Evolutionary conservation across 768 basidiomycete species (phyloP).

Genomic region (Suillus discolor): DNA sequence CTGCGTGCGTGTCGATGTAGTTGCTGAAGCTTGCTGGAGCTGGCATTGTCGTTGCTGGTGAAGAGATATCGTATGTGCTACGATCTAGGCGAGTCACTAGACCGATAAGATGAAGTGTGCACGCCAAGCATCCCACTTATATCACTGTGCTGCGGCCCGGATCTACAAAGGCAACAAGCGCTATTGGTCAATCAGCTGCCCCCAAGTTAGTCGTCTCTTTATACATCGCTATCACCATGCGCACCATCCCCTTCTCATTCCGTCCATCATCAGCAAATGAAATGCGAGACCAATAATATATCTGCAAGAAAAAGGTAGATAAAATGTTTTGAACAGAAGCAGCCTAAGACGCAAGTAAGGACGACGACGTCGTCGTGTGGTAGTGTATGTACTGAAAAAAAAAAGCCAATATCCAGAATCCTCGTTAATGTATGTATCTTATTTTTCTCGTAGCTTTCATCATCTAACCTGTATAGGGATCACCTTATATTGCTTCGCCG

Average conservation of each 20-base stretch:
- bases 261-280: background rate
- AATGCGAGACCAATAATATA: background rate
- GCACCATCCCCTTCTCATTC: background rate
- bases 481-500: background rate
- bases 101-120: background rate
- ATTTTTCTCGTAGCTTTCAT: slow-evolving; percentile 1
- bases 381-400: background rate
- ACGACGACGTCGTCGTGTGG: background rate
- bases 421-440: background rate
- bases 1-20: slow-evolving; percentile 71
- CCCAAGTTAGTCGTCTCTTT: background rate
- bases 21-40: slow-evolving; percentile 35
- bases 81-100: background rate
- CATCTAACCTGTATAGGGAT: background rate
- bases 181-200: background rate
- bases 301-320: background rate
- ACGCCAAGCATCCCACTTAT: background rate
- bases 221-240: background rate
- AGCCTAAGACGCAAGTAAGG: background rate
- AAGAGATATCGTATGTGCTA: background rate
- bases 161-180: background rate
- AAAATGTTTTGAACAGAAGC: background rate
- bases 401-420: slow-evolving; percentile 1
- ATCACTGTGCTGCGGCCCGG: background rate
- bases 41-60: slow-evolving; percentile 30